These are phyloP conservation scores for Talaromyces amestolkiae DNA, from an alignment of 2,329 filamentous ascomycete genomes.

Conservation along the genomic window DNA sequence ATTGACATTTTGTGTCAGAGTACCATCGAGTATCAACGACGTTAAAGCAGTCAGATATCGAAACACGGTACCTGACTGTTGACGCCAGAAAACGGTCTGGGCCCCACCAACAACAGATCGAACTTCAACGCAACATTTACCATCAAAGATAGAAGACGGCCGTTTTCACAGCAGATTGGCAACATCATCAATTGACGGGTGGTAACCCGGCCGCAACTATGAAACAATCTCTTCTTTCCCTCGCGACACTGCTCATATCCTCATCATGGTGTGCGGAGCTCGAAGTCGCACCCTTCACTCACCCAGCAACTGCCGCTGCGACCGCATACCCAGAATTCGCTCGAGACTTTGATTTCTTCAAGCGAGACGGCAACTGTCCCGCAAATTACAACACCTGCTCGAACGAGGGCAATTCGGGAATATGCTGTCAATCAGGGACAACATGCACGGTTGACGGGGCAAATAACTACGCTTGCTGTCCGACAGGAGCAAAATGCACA, in stretches of 20 bases:
- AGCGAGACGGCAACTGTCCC: conserved; percentile 47
- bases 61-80: conserved; percentile 2
- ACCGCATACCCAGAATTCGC: conserved; percentile 28
- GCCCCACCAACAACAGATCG: conserved; percentile 6
- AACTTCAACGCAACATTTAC: background rate
- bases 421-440: conserved; percentile 56
- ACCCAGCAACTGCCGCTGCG: conserved; percentile 24
- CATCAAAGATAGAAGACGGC: background rate
- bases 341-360: conserved; percentile 31
- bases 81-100: background rate
- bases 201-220: conserved; percentile 27
- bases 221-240: conserved; percentile 34
- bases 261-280: conserved; percentile 31
- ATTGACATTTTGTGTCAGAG: background rate
- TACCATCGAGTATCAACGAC: background rate
- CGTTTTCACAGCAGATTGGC: background rate
- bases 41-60: background rate
- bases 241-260: conserved; percentile 32
- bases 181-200: conserved; percentile 4
- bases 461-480: conserved; percentile 62
- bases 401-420: conserved; percentile 50
- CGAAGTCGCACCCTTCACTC: conserved; percentile 32
- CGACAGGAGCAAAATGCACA: conserved; percentile 56
- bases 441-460: conserved; percentile 57
- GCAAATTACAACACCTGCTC: conserved; percentile 53